Evolutionary conservation across 2,329 filamentous ascomycete genomes (phyloP).

Genomic region (Ascocoryne sarcoides): DNA sequence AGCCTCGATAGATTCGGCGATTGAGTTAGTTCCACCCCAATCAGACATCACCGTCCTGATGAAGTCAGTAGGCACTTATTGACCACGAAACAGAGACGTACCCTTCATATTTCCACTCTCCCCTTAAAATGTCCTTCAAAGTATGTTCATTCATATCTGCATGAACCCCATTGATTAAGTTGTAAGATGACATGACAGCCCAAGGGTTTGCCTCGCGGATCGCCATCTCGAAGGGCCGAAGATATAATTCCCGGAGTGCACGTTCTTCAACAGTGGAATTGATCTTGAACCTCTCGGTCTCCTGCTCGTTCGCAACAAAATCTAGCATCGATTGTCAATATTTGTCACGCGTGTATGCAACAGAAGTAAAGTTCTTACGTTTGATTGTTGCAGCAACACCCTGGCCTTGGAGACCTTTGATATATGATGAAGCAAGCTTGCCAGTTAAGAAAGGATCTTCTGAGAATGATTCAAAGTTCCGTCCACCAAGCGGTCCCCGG

Average conservation of each 20-base stretch:
- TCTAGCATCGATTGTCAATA: conserved; percentile 30
- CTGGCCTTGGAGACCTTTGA: conserved; percentile 63
- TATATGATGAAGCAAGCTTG: conserved; percentile 62
- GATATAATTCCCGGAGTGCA: conserved; percentile 59
- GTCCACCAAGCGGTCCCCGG: conserved; percentile 70
- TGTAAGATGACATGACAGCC: conserved; percentile 63
- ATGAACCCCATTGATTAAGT: conserved; percentile 55
- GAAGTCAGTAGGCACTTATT: not conserved
- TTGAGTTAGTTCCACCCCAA: conserved; percentile 50
- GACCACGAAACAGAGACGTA: conserved; percentile 24
- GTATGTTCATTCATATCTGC: conserved; percentile 47
- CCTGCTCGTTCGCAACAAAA: conserved; percentile 66
- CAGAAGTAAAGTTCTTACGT: conserved; percentile 39
- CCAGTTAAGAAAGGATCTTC: conserved; percentile 74
- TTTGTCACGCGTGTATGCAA: conserved; percentile 1
- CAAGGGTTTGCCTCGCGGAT: conserved; percentile 60
- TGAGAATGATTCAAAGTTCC: conserved; percentile 81
- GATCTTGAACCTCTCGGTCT: conserved; percentile 57
- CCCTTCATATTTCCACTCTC: conserved; percentile 56
- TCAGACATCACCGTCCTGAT: conserved; percentile 47
- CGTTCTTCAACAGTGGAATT: conserved; percentile 57
- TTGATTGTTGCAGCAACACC: conserved; percentile 73
- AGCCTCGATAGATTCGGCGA: conserved; percentile 43
- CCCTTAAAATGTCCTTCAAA: conserved; percentile 48
- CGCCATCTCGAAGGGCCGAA: conserved; percentile 68